Evolutionary conservation across 495 filamentous ascomycete species (phyloP).

Genomic region (Aspergillus nidulans): DNA sequence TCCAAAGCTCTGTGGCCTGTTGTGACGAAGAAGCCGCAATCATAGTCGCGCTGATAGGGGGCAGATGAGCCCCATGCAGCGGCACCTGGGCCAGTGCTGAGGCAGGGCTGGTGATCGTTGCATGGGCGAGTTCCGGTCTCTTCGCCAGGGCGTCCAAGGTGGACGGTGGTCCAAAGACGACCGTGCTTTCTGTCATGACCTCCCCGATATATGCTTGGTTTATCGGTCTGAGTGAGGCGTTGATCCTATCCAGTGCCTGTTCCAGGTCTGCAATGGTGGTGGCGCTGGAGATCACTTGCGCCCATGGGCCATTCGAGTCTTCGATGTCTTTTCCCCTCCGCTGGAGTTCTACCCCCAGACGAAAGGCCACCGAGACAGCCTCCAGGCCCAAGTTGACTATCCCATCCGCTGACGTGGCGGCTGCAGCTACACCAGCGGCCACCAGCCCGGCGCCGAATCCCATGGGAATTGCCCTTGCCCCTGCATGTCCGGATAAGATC

Average conservation of each 20-base stretch:
- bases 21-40: background rate
- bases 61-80: background rate
- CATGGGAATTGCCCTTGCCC: background rate
- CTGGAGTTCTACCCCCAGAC: background rate
- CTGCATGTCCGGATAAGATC: background rate
- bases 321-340: background rate
- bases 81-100: background rate
- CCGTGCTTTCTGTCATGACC: background rate
- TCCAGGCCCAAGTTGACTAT: background rate
- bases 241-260: background rate
- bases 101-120: background rate
- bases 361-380: background rate
- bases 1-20: background rate
- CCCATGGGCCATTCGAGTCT: background rate
- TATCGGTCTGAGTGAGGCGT: background rate
- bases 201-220: background rate
- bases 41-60: background rate
- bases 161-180: background rate
- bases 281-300: background rate
- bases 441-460: background rate
- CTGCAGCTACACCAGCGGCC: background rate
- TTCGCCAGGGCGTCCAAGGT: background rate
- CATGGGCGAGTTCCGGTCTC: background rate
- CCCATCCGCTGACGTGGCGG: background rate
- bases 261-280: background rate